Conservation (phyloP, 768 basidiomycete species). For the Podaxis rugospora region DNA sequence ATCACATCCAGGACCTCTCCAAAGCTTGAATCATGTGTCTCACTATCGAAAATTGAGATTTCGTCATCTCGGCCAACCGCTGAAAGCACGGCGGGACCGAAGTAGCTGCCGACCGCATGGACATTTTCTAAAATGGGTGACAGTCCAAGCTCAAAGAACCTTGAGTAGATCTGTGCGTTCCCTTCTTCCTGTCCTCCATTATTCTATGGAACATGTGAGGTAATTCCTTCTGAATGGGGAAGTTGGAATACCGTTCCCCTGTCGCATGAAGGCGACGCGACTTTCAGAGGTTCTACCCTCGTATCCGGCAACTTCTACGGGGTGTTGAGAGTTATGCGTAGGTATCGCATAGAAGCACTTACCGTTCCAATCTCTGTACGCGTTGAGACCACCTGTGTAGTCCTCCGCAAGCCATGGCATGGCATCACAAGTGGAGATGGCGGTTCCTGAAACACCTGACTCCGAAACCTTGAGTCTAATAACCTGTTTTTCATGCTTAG, state of each 20-base stretch:
- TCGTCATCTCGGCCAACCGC: neutral
- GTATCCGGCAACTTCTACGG: neutral
- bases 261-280: neutral
- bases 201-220: neutral
- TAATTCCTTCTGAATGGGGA: neutral
- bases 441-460: neutral
- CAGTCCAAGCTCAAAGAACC: conserved; percentile 26
- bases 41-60: conserved; percentile 12
- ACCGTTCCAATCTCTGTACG: neutral
- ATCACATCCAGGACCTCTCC: conserved; percentile 20
- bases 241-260: neutral
- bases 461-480: neutral
- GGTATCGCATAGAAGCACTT: neutral
- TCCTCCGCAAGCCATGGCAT: neutral
- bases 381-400: neutral
- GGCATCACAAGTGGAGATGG: neutral
- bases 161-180: conserved; percentile 15
- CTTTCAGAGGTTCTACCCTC: neutral
- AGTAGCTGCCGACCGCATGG: conserved; percentile 17
- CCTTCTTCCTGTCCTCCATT: conserved; percentile 10
- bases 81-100: conserved; percentile 1
- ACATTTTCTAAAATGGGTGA: conserved; percentile 34
- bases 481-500: neutral
- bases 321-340: neutral
- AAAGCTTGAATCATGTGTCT: conserved; percentile 24